Percentiles rank a stretch among this genome's conserved stretches.
phyloP scores from a whole-genome alignment of 1,139 yeast genomes.

The Pichia inconspicua region DNA sequence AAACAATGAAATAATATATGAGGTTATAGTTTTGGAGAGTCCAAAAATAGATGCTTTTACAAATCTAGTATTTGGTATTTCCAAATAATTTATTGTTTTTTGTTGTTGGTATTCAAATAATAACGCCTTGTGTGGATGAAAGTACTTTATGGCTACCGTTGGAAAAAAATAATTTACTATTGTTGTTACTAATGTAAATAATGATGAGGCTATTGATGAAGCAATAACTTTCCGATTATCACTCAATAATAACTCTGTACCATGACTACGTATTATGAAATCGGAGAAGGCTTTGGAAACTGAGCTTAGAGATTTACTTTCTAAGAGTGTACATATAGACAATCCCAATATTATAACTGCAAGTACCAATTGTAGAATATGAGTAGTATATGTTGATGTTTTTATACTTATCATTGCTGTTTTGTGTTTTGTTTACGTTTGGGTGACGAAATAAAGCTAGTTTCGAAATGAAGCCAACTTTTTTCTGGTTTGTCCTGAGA shows the following conservation, averaged over 20 bases:
- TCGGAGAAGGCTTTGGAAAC: conserved; percentile 4
- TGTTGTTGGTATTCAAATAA: neutral
- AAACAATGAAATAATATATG: conserved; percentile 13
- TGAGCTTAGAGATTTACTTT: neutral
- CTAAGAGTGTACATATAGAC: neutral
- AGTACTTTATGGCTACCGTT: neutral
- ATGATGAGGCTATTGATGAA: conserved; percentile 14
- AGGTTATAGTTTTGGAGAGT: neutral
- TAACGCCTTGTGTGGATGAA: neutral
- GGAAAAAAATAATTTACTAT: conserved; percentile 14
- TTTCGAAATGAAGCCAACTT: no score
- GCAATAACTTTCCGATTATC: conserved; percentile 17
- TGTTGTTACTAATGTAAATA: conserved; percentile 11
- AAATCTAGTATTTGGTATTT: neutral
- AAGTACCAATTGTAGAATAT: conserved; percentile 23
- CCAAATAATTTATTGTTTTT: conserved; percentile 1
- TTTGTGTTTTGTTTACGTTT: no score
- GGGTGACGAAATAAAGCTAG: no score
- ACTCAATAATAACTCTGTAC: conserved; percentile 11
- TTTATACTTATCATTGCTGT: neutral
- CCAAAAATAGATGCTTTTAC: neutral
- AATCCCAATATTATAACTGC: conserved; percentile 12
- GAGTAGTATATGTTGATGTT: neutral
- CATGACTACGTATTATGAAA: conserved; percentile 6
- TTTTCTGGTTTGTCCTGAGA: no score